Evolutionary conservation across 176 grass and related monocot genomes (phyloP).

Genomic region (Carex pumila): DNA sequence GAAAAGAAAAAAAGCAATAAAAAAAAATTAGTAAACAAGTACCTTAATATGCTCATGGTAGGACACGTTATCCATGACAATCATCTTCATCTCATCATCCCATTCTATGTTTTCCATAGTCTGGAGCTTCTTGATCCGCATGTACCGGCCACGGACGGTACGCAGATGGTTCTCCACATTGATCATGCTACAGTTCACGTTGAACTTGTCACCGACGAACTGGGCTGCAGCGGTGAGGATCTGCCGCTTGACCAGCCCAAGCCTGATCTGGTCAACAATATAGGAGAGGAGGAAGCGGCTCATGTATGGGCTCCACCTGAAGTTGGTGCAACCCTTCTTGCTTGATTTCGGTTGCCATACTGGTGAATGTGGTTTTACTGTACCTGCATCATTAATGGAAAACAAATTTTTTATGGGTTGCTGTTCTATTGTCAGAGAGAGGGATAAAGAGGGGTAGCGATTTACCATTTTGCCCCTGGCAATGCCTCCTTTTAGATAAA

Average conservation of each 20-base stretch:
- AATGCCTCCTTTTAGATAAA: background rate
- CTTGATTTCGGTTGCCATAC: background rate
- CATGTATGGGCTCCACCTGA: conserved; percentile 16
- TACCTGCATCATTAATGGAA: background rate
- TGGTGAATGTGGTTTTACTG: background rate
- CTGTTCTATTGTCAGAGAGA: background rate
- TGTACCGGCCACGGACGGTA: background rate
- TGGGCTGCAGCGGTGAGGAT: background rate
- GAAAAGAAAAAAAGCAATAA: background rate
- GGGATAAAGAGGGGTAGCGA: background rate
- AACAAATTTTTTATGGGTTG: background rate
- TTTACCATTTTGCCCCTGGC: conserved; percentile 7
- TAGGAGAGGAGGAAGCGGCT: conserved; percentile 4
- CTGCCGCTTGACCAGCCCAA: background rate
- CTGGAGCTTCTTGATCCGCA: conserved; percentile 11
- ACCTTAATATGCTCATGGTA: conserved; percentile 14
- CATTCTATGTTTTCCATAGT: background rate
- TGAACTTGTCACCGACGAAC: background rate
- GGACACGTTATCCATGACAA: background rate
- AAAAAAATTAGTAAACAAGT: background rate
- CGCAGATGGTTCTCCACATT: conserved; percentile 17
- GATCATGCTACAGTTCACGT: background rate
- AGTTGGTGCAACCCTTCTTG: conserved; percentile 2
- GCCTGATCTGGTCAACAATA: conserved; percentile 9
- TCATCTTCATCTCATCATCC: conserved; percentile 1